Base-by-base conservation (phyloP, 768 basidiomycete species). In the Mycena rosella region DNA sequence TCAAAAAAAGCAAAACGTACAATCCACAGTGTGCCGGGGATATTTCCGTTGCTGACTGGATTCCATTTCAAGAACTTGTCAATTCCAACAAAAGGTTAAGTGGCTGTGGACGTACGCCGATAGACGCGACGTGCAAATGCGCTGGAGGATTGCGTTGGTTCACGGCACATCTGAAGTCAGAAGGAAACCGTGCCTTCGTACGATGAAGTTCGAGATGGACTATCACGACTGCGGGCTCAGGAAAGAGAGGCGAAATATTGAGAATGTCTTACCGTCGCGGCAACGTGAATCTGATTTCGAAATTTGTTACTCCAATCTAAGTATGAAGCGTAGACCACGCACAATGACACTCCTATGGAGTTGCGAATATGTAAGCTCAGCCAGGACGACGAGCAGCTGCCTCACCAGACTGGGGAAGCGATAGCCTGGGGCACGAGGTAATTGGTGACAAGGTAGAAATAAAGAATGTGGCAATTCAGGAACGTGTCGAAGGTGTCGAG, bases 401-500 rank as follows among this genome's bases (percentile, higher is more conserved):
- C n/a, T 73, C 54, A 87, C 89, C 89, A 90, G 13, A 86, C 79
- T 0, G 85, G 84, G 24, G 69, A 65, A 17, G 72, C 11, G 22
- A 89, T 76, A 3, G 87, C 82, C 20, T 75, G 8, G 3, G 84
- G 83, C 69, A 86, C 85, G 63, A 84, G 74, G 70, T 83, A 90
- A 75, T 90, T 88, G 45, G 73, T 77, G 47, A 90, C 86, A 56
- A 89, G 80, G 69, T 90, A 90, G 71, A 81, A 81, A 69, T 90
- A 91, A 42, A 87, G 78, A 67, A 88, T 83, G 72, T 90, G 89
- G 54, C 80, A 79, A 51, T 84, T 85, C 60, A 90, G 72, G 47
- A 77, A 79, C 0, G 84, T 83, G 71, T 89, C 86, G 61, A 89
- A 86, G 0, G 88, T 88, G 73, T 90, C 88, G 26, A 90, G 70